Evolutionary conservation across 768 basidiomycete genomes (phyloP).

Genomic region (Cystoderma amianthinum): DNA sequence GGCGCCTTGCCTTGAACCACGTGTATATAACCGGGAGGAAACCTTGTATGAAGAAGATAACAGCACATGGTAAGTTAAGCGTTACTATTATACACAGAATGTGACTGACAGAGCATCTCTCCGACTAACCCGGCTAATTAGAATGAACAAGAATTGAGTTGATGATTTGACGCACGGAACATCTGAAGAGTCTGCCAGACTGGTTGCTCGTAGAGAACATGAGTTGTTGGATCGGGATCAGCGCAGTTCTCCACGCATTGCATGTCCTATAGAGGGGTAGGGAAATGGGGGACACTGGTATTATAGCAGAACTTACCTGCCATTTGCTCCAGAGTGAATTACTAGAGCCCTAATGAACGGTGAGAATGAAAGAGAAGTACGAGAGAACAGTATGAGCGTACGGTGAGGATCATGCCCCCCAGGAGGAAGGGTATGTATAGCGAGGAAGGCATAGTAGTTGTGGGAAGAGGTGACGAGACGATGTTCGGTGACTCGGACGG

Average conservation of each 20-base stretch:
- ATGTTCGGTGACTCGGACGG: slow-evolving; percentile 9
- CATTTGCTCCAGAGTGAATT: slow-evolving; percentile 82
- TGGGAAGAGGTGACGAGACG: slow-evolving; percentile 6
- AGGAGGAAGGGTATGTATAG: slow-evolving; percentile 75
- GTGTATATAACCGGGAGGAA: slow-evolving; percentile 80
- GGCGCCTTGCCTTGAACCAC: slow-evolving; percentile 44
- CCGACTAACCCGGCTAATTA: slow-evolving; percentile 55
- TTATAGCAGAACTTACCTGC: slow-evolving; percentile 43
- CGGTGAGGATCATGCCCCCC: slow-evolving; percentile 89
- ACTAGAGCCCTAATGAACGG: slow-evolving; percentile 52
- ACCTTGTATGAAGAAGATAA: slow-evolving; percentile 39
- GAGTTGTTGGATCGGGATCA: slow-evolving; percentile 49
- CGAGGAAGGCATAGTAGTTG: slow-evolving; percentile 52
- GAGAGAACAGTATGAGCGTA: slow-evolving; percentile 18
- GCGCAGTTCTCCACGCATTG: slow-evolving; percentile 95
- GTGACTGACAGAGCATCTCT: slow-evolving; percentile 83
- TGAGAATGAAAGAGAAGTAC: not conserved
- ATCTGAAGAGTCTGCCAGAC: slow-evolving; percentile 91
- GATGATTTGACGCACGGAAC: slow-evolving; percentile 56
- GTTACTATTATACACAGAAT: slow-evolving; percentile 3
- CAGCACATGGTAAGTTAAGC: slow-evolving; percentile 16
- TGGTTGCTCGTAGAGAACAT: slow-evolving; percentile 87
- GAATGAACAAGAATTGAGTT: slow-evolving; percentile 13
- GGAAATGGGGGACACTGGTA: slow-evolving; percentile 3
- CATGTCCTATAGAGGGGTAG: slow-evolving; percentile 61